These are phyloP conservation scores for Rhodotorula sp. DNA, from an alignment of 1,284 basidiomycete species.

Conservation along the genomic window DNA sequence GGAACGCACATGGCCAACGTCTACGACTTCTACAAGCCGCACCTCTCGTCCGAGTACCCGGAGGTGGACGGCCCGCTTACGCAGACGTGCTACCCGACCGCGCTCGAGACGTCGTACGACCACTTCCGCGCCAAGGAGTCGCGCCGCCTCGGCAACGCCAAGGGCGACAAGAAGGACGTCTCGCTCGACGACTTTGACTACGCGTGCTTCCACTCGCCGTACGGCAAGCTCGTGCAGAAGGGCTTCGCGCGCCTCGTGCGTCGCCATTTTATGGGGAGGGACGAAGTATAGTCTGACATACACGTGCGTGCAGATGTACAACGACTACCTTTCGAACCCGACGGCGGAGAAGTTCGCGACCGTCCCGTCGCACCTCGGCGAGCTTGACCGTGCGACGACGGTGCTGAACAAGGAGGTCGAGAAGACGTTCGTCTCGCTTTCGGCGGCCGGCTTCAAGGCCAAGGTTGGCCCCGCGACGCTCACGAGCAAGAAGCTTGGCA, in stretches of 20 bases:
- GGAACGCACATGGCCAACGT: conserved; percentile 97
- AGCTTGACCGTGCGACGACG: conserved; percentile 68
- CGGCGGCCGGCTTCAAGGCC: conserved; percentile 69
- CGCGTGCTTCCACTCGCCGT: conserved; percentile 65
- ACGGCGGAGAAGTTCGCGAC: conserved; percentile 70
- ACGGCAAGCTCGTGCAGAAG: conserved; percentile 98
- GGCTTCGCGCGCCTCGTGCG: conserved; percentile 81
- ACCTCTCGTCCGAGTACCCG: conserved; percentile 89
- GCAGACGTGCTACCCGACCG: conserved; percentile 90
- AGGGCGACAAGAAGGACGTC: conserved; percentile 36
- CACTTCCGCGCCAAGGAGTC: conserved; percentile 78
- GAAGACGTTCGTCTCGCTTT: conserved; percentile 80
- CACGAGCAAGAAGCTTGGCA: conserved; percentile 84
- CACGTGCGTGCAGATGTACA: conserved; percentile 61
- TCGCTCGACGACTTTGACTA: conserved; percentile 53
- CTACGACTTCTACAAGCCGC: conserved; percentile 92
- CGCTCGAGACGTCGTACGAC: conserved; percentile 86
- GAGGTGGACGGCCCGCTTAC: conserved; percentile 97
- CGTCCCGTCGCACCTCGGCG: conserved; percentile 70
- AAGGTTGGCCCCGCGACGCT: conserved; percentile 75
- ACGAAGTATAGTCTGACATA: no score
- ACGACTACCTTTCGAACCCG: conserved; percentile 86
- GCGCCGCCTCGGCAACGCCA: conserved; percentile 51
- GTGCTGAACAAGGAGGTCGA: conserved; percentile 93
- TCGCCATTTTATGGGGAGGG: neutral